Conservation (phyloP, 2,329 filamentous ascomycete species). For the Ceratocystis variospora region DNA sequence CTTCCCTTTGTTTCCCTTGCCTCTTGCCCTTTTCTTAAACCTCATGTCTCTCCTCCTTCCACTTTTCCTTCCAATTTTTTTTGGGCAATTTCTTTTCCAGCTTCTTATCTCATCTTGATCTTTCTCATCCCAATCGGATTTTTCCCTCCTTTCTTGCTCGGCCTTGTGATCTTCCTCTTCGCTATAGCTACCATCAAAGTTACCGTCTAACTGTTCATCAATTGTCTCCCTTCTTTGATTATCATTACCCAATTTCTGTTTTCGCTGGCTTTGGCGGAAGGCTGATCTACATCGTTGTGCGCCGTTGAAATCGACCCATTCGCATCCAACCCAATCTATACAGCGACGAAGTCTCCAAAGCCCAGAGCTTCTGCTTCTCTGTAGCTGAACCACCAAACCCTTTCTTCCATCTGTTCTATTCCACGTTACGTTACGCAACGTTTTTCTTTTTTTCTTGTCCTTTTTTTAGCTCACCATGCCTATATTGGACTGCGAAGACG, state of each 20-base stretch:
- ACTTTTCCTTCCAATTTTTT: not conserved
- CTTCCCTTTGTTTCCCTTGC: slow-evolving; percentile 3
- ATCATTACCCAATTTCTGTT: no score
- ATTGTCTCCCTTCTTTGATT: no score
- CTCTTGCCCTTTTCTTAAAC: not conserved
- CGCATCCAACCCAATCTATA: no score
- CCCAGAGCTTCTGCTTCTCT: no score
- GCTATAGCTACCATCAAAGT: no score
- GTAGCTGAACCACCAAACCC: not conserved
- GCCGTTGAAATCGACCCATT: no score
- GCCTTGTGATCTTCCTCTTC: no score
- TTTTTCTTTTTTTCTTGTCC: no score
- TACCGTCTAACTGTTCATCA: no score
- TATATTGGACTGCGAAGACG: slow-evolving; percentile 21
- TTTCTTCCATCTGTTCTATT: not conserved
- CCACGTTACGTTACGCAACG: not conserved
- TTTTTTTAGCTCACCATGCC: slow-evolving; percentile 32
- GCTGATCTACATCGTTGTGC: no score
- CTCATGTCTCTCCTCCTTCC: slow-evolving; percentile 1
- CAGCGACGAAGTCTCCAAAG: no score
- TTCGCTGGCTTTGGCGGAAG: no score
- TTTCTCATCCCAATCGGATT: not conserved
- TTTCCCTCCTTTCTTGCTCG: not conserved
- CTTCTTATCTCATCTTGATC: not conserved
- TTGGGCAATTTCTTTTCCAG: not conserved